Percentiles rank a stretch among this genome's conserved stretches.
Conservation (phyloP, 768 basidiomycete species). For the Leccinum barrowsii region DNA sequence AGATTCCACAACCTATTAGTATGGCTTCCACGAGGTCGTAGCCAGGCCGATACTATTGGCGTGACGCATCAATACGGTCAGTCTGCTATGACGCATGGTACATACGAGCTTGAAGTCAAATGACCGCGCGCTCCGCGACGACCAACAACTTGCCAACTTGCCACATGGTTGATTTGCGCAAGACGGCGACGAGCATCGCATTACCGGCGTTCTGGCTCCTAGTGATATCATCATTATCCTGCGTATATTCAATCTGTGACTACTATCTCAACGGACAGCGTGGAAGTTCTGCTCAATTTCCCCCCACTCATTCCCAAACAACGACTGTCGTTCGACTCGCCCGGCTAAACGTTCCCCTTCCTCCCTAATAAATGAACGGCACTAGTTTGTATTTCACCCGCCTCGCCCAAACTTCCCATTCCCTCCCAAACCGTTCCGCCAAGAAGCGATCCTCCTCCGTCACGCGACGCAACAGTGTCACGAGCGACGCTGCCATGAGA, state of each 20-base stretch:
- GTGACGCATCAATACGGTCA: not conserved
- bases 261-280: not conserved
- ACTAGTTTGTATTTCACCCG: slow-evolving; percentile 10
- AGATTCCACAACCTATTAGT: no score
- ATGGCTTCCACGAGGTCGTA: not conserved
- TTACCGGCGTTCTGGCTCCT: not conserved
- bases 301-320: not conserved
- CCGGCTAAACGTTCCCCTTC: not conserved
- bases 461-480: slow-evolving; percentile 14
- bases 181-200: not conserved
- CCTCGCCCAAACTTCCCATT: slow-evolving; percentile 21
- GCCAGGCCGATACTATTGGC: not conserved
- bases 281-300: not conserved
- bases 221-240: not conserved
- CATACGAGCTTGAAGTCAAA: not conserved
- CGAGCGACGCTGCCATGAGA: not conserved
- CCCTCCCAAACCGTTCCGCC: slow-evolving; percentile 12
- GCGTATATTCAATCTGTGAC: not conserved
- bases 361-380: slow-evolving; percentile 2
- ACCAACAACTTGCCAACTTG: no score
- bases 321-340: not conserved
- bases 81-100: not conserved
- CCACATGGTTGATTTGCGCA: not conserved
- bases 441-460: slow-evolving; percentile 21
- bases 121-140: not conserved